Conservation (phyloP, 352 stramenopile genomes). For the Phytophthora litchii region DNA sequence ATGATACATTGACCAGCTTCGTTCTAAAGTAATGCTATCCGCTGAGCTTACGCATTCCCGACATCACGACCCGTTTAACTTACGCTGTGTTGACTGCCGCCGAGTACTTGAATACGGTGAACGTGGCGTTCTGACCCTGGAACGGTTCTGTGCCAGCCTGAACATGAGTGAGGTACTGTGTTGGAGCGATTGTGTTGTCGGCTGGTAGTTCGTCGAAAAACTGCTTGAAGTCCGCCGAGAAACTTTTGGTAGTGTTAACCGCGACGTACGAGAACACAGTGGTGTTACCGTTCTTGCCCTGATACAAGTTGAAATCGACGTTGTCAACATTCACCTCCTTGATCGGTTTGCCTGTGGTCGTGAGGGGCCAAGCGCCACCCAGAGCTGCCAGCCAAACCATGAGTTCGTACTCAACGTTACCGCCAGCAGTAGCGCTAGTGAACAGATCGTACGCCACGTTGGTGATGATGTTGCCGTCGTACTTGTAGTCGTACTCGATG, state of each 20-base stretch:
- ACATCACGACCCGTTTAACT: too few relatives aligned
- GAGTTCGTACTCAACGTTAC: too few relatives aligned
- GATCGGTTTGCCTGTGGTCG: too few relatives aligned
- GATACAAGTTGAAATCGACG: slow-evolving; percentile 33
- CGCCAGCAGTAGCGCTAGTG: slow-evolving; percentile 25
- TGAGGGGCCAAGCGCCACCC: too few relatives aligned
- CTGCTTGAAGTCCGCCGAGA: slow-evolving; percentile 33
- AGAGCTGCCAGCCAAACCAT: too few relatives aligned
- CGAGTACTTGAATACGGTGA: too few relatives aligned
- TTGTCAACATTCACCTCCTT: too few relatives aligned
- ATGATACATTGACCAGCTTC: too few relatives aligned
- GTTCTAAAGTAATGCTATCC: too few relatives aligned
- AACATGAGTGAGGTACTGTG: slow-evolving; percentile 37
- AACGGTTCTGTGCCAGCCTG: slow-evolving; percentile 41
- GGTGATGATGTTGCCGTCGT: slow-evolving; percentile 35
- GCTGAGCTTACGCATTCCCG: not conserved
- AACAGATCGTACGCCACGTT: slow-evolving; percentile 47
- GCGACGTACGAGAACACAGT: slow-evolving; percentile 43
- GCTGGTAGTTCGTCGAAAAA: slow-evolving; percentile 34
- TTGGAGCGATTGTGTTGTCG: slow-evolving; percentile 28
- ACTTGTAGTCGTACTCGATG: slow-evolving; percentile 40
- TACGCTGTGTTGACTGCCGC: slow-evolving; percentile 17
- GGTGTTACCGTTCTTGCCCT: slow-evolving; percentile 34
- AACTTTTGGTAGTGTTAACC: slow-evolving; percentile 15
- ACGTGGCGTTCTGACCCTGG: slow-evolving; percentile 31